phyloP scores from a whole-genome alignment of 768 basidiomycete genomes.

The Steccherinum ochraceum region DNA sequence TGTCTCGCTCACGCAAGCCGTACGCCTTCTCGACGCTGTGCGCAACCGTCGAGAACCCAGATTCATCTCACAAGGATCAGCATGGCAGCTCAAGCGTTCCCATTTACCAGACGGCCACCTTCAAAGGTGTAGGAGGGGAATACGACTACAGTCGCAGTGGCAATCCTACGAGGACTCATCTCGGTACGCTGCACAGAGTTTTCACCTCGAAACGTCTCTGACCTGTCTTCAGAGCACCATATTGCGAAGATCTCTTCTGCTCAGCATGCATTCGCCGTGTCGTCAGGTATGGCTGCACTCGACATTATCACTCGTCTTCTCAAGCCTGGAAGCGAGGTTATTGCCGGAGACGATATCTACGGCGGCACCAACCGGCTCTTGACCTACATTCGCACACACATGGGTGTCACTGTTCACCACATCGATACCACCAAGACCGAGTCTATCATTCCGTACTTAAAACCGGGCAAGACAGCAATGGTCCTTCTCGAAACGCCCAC shows the following conservation, averaged over 20 bases:
- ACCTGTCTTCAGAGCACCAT: constrained; percentile 84
- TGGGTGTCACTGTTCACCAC: constrained; percentile 86
- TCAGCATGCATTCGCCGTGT: constrained; percentile 82
- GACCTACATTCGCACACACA: constrained; percentile 80
- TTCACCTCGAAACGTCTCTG: too few relatives aligned
- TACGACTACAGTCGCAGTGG: constrained; percentile 96
- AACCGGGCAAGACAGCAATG: constrained; percentile 79
- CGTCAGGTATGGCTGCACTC: constrained; percentile 97
- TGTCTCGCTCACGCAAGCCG: constrained; percentile 53
- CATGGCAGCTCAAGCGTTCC: constrained; percentile 92
- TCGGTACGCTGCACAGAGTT: constrained; percentile 51
- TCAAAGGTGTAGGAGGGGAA: constrained; percentile 86
- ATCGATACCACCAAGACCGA: constrained; percentile 83
- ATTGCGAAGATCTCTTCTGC: constrained; percentile 96
- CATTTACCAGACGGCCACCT: constrained; percentile 97
- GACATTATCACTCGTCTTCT: constrained; percentile 92
- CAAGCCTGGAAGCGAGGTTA: constrained; percentile 92
- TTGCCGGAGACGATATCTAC: constrained; percentile 96
- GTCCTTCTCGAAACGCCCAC: constrained; percentile 96
- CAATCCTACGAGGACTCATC: constrained; percentile 92
- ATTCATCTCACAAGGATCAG: constrained; percentile 89
- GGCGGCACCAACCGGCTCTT: constrained; percentile 96
- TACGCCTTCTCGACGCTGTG: constrained; percentile 90
- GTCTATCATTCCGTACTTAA: constrained; percentile 55
- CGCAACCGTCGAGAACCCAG: constrained; percentile 89